Conservation (phyloP, 2,329 filamentous ascomycete genomes). For the Talaromyces sp. region DNA sequence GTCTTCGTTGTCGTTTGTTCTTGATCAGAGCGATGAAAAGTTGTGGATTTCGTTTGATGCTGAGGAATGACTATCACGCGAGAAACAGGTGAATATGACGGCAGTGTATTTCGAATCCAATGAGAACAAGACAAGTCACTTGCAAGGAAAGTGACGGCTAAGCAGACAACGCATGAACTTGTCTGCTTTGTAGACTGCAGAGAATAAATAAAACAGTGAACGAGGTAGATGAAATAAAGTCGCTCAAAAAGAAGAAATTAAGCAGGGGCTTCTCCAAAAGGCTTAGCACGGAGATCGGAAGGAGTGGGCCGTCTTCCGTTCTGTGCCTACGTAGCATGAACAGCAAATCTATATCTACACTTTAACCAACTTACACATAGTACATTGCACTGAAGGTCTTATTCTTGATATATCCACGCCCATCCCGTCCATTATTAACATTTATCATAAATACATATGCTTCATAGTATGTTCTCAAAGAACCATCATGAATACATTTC, state of each 20-base stretch:
- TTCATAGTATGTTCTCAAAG: not conserved
- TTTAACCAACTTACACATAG: too few species aligned
- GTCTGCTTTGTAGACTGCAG: not conserved
- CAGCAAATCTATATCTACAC: too few species aligned
- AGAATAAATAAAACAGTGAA: not conserved
- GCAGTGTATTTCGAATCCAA: not conserved
- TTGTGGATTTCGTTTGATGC: not conserved
- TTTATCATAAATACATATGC: constrained; percentile 6
- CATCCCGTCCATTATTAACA: constrained; percentile 7
- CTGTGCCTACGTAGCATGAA: too few species aligned
- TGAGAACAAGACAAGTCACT: constrained; percentile 5
- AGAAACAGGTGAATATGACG: not conserved
- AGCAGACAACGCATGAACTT: not conserved
- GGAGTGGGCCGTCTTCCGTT: constrained; percentile 3
- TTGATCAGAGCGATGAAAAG: not conserved
- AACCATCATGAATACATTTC: not conserved
- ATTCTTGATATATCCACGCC: not conserved
- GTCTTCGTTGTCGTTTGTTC: not conserved
- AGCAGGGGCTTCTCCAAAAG: not conserved
- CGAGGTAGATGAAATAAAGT: not conserved
- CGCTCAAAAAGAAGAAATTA: not conserved
- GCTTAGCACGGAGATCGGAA: not conserved
- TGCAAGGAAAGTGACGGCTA: not conserved
- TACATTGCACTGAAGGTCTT: too few species aligned
- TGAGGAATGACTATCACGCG: not conserved